Evolutionary conservation across 169 alveolate genomes (phyloP).

Genomic region (Plasmodium yoelii): DNA sequence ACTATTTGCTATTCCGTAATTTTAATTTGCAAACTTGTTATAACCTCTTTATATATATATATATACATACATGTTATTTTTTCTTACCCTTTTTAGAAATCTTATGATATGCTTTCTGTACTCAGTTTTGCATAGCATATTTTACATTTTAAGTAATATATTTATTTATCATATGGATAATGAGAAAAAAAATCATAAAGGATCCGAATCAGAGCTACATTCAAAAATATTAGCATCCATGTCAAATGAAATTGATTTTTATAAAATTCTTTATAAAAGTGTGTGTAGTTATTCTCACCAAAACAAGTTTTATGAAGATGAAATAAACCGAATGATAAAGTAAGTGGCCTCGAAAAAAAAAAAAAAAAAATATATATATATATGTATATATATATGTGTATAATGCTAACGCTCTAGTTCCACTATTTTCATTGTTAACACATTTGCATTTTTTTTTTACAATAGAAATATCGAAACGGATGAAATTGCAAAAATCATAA

Average conservation of each 20-base stretch:
- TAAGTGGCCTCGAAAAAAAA: constrained; percentile 8
- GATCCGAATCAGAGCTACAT: constrained; percentile 18
- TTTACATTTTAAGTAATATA: constrained; percentile 51
- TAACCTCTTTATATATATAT: not conserved
- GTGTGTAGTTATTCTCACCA: constrained; percentile 71
- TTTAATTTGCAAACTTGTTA: not conserved
- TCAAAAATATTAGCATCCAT: constrained; percentile 25
- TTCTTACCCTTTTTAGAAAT: constrained; percentile 13
- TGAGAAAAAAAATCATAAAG: constrained; percentile 6
- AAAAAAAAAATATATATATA: too few relatives aligned
- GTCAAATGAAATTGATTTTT: constrained; percentile 61
- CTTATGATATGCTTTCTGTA: constrained; percentile 59
- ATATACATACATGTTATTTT: not conserved
- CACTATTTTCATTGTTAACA: not conserved
- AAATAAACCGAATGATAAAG: constrained; percentile 38
- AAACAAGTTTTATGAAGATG: constrained; percentile 37
- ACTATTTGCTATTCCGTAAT: not conserved
- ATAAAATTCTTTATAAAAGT: constrained; percentile 72
- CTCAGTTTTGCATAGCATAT: constrained; percentile 65
- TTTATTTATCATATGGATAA: constrained; percentile 30
- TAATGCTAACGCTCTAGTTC: not conserved
- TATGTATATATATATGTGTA: too few relatives aligned
- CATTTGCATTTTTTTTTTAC: not conserved
- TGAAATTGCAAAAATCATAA: constrained; percentile 45
- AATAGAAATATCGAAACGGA: constrained; percentile 47